phyloP scores from a whole-genome alignment of 2,329 filamentous ascomycete genomes.

The Pestalotiopsis sp. region DNA sequence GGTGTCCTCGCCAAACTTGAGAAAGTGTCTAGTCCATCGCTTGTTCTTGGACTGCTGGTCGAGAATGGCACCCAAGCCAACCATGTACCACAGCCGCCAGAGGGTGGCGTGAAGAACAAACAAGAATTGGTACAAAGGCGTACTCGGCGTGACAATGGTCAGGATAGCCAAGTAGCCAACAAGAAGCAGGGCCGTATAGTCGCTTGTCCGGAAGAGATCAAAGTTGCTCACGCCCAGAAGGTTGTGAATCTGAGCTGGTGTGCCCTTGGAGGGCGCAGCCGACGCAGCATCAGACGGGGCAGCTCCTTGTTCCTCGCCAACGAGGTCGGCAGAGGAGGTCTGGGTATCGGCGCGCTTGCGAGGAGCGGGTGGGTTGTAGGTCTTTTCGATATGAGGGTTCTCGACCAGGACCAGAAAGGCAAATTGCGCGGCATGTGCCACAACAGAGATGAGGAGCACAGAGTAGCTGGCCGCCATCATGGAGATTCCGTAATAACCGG shows the following conservation, averaged over 20 bases:
- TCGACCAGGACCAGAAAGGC: slow-evolving; percentile 90
- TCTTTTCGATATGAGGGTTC: slow-evolving; percentile 91
- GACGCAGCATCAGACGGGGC: slow-evolving; percentile 17
- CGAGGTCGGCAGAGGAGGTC: slow-evolving; percentile 16
- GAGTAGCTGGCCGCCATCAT: slow-evolving; percentile 98
- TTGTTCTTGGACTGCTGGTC: slow-evolving; percentile 86
- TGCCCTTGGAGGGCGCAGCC: slow-evolving; percentile 29
- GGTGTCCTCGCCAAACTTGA: slow-evolving; percentile 91
- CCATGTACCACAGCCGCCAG: slow-evolving; percentile 90
- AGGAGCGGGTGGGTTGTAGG: slow-evolving; percentile 87
- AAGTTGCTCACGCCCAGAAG: slow-evolving; percentile 81
- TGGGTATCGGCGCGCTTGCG: slow-evolving; percentile 50
- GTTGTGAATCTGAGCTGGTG: slow-evolving; percentile 74
- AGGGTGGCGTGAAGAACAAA: slow-evolving; percentile 79
- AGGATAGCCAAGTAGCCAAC: slow-evolving; percentile 75
- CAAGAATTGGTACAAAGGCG: slow-evolving; percentile 71
- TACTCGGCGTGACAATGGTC: slow-evolving; percentile 76
- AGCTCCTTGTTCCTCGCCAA: slow-evolving; percentile 19
- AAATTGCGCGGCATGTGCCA: slow-evolving; percentile 93
- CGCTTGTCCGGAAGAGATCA: slow-evolving; percentile 85
- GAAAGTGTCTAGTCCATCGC: slow-evolving; percentile 94
- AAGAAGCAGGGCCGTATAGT: slow-evolving; percentile 78
- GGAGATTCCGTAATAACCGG: slow-evolving; percentile 96
- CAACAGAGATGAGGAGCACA: slow-evolving; percentile 93
- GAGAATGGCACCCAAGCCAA: slow-evolving; percentile 84